Base-by-base conservation (phyloP, 1,284 basidiomycete species). In the Cystobasidium slooffiae region DNA sequence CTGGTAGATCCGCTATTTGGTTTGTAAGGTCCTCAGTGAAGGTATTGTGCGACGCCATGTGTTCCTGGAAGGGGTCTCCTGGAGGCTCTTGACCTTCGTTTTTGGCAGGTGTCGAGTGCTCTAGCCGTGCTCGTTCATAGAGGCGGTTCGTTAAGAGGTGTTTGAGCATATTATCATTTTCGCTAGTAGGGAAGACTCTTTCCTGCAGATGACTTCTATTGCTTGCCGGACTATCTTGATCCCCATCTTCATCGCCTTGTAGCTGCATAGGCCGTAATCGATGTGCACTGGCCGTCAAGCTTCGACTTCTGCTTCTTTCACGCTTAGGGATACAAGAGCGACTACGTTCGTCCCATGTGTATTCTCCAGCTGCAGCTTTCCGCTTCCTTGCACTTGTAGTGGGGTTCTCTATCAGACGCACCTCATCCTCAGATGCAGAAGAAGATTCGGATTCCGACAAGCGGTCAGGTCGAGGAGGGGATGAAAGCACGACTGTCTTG, bases 291-390 rank as follows among this genome's bases (percentile, higher is more conserved):
- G 62, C 63, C 9, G 70, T 43, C 6, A 73, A 16, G 46, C 70
- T 73, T 39, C 70, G 49, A 46, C 70, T 73, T 49, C 70, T 55
- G 44, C 70, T 73, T 20, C 70, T 43, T 59, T 73, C 70, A 18
- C 70, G 47, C 31, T 73, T 73, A 1, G 63, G 62, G 4, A 73
- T 43, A 39, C 70, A 73, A 20, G 56, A 55, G 1, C 70, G 49
- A 51, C 70, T 73, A 1, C 31, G 37, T 41, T 73, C 70, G 58
- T 73, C 70, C 70, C 70, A 73, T 39, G 49, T 49, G 22, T 64
- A 73, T 20, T 73, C 70, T 56, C 70, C 70, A 10, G 47, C 70
- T 4, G 49, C 55, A 22, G 63, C 59, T 51, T 73, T 73, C 8
- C 70, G 70, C 20, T 59, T 53, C 44, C 55, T 43, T 37, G 47